phyloP scores from a whole-genome alignment of 78 protist genomes.

The Dictyostelium citrinum region DNA sequence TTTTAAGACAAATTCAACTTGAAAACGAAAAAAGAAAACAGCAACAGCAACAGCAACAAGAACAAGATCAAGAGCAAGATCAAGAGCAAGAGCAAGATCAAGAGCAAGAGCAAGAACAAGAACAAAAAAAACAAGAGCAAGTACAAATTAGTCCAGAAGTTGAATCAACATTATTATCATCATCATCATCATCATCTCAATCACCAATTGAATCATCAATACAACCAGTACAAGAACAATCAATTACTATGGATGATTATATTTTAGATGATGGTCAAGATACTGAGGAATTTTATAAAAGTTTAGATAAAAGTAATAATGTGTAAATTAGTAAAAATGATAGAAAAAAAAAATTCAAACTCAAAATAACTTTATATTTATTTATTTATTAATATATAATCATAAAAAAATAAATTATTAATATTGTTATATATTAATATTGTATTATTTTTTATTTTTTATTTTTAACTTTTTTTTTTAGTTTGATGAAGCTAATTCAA shows the following conservation, averaged over 20 bases:
- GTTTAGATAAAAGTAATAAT: conserved; percentile 16
- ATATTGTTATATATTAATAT: neutral
- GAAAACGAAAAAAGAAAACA: neutral
- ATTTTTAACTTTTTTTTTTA: neutral
- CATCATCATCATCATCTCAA: neutral
- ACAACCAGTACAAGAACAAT: neutral
- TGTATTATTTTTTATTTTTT: neutral
- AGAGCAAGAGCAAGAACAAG: neutral
- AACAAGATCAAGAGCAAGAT: neutral
- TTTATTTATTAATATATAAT: neutral
- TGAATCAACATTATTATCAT: neutral
- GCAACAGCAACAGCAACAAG: neutral
- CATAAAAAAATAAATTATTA: neutral
- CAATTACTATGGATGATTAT: neutral
- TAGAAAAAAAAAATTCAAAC: neutral
- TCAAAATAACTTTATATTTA: neutral
- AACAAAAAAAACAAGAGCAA: neutral
- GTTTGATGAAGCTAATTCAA: neutral
- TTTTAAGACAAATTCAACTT: neutral
- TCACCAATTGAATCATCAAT: neutral
- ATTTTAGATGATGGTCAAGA: neutral
- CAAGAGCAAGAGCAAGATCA: neutral
- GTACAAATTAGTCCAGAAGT: neutral
- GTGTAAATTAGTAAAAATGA: neutral
- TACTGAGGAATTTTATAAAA: neutral